Evolutionary conservation across 768 basidiomycete species (phyloP).

Genomic region (Calocybe gangraenosa): DNA sequence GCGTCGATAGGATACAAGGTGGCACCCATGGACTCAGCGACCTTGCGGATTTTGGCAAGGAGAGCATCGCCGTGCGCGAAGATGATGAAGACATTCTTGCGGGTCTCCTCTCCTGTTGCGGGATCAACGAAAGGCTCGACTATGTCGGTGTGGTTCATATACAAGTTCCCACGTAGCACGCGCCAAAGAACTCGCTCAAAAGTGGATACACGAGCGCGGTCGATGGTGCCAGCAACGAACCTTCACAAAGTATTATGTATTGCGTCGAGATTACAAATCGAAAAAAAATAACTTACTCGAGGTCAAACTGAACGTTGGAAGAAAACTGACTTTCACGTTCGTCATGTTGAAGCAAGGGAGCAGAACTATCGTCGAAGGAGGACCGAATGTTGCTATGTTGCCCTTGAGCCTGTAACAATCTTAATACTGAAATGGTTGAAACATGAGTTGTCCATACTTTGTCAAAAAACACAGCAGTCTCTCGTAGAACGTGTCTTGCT

Average conservation of each 20-base stretch:
- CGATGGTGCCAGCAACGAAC: conserved; percentile 96
- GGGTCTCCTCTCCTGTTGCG: conserved; percentile 72
- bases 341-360: conserved; percentile 88
- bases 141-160: conserved; percentile 99
- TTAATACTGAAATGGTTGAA: background rate
- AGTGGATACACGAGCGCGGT: conserved; percentile 84
- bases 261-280: background rate
- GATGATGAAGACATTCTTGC: conserved; percentile 99
- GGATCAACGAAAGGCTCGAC: conserved; percentile 90
- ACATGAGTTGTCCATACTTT: conserved; percentile 41
- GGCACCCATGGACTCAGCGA: conserved; percentile 98
- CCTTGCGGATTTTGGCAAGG: conserved; percentile 94
- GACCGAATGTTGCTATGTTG: conserved; percentile 77
- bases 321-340: conserved; percentile 71
- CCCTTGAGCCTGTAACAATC: conserved; percentile 58
- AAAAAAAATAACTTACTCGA: conserved; percentile 59
- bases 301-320: conserved; percentile 64
- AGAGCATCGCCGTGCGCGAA: conserved; percentile 95
- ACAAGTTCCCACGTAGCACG: conserved; percentile 93
- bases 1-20: conserved; percentile 96
- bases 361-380: conserved; percentile 89
- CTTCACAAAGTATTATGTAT: conserved; percentile 30
- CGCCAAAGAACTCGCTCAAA: conserved; percentile 99
- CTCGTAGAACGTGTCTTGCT: conserved; percentile 88
- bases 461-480: conserved; percentile 96